Base-by-base conservation (phyloP, 176 grass and related monocot species). In the Carex scoparia region DNA sequence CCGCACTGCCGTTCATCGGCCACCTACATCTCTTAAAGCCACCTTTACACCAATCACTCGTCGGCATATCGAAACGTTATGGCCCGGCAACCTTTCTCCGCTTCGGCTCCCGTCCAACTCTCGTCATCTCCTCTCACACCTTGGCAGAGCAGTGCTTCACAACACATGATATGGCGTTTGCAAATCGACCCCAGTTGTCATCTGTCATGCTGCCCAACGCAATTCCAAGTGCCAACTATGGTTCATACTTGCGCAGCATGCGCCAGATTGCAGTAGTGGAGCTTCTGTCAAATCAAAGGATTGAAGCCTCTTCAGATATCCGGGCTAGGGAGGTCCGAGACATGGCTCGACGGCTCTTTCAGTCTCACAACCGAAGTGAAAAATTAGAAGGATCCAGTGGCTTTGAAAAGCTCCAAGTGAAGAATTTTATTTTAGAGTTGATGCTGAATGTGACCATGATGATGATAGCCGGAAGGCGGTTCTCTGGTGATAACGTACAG, bases 1-100 rank as follows among this genome's bases (percentile, higher is more conserved):
- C 86, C 7, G 64, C 88, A 6, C 69, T 92, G 81, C 86, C 90
- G 86, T 3, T 73, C 80, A 8, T 84, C 84, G 10, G 64, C 88
- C 93, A 94, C 63, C 88, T 92, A 40, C 88, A 94, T 85, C 90
- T 94, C 40, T 12, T 92, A 28, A 94, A 94, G 79, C 72, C 57
- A 42, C 86, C 93, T 0, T 84, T 94, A 60, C 93, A 92, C 86
- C 93, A 83, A 2, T 15, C 69, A 5, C 86, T 94, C 8, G 55
- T 83, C 0, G 14, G 13, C 1, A 62, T 94, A 12, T 77, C 90
- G 0, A 65, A 84, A 19, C 15, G 56, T 5, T 87, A 89, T 33
- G 90, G 90, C 1, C 87, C 90, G 0, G 58, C 90, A 2, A 67
- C 90, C 32, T 67, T 88, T 16, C 90, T 94, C 80, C 86, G 77